Conservation (phyloP, 257 asterid genomes). For the Solanum phureja region DNA sequence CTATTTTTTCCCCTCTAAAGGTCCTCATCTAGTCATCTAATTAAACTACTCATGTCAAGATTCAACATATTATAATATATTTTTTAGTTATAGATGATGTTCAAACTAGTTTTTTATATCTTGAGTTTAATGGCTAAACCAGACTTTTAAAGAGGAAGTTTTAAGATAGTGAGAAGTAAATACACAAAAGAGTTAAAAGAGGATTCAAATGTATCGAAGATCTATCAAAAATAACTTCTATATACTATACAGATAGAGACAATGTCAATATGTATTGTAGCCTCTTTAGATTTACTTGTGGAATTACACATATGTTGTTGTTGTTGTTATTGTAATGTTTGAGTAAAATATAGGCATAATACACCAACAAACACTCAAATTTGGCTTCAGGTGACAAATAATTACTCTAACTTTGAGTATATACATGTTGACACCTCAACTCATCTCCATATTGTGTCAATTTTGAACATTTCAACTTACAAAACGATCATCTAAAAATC, state of each 20-base stretch:
- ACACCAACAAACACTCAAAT: neutral
- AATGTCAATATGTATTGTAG: fast-evolving
- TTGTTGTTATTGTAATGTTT: neutral
- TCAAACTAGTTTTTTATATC: neutral
- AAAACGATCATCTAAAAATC: neutral
- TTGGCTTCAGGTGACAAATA: no score
- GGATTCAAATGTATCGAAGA: no score
- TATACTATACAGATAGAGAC: no score
- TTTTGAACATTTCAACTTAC: neutral
- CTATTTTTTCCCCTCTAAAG: no score
- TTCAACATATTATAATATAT: neutral
- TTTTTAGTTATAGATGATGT: neutral
- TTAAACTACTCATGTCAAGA: neutral
- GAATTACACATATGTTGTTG: neutral
- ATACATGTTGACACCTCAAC: neutral
- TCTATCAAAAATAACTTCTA: no score
- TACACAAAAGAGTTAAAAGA: neutral
- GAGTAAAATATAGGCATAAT: no score
- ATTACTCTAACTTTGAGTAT: neutral
- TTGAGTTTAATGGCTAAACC: neutral
- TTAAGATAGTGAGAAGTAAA: neutral
- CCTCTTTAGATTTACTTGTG: neutral
- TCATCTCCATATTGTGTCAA: neutral
- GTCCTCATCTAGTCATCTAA: neutral
- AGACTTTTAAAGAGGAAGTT: neutral